phyloP scores from a whole-genome alignment of 371 early-diverging fungal species.

The Actinomortierella wolfii region DNA sequence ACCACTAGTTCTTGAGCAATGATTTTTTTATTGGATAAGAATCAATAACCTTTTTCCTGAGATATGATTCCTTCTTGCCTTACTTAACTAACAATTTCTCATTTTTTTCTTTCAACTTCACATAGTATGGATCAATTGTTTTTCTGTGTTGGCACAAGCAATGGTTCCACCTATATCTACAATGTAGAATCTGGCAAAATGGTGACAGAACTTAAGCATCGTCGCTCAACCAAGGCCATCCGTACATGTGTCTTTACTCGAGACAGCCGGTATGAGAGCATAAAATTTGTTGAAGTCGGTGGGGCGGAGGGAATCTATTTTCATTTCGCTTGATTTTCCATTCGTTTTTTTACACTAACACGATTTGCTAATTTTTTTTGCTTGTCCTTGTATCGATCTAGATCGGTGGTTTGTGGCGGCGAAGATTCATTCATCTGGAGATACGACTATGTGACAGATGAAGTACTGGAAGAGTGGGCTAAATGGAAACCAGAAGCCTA shows the following conservation, averaged over 20 bases:
- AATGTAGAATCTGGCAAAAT: constrained; percentile 66
- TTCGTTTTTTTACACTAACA: neutral
- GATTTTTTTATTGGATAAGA: neutral
- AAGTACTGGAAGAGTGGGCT: constrained; percentile 74
- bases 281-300: neutral
- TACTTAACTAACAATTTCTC: neutral
- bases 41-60: no score
- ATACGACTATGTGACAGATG: constrained; percentile 81
- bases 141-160: constrained; percentile 75
- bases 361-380: neutral
- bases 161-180: constrained; percentile 73
- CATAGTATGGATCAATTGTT: constrained; percentile 67
- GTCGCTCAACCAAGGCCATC: constrained; percentile 78
- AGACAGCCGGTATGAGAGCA: constrained; percentile 69
- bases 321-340: neutral
- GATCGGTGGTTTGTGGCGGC: constrained; percentile 74
- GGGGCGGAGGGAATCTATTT: no score
- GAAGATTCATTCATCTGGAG: constrained; percentile 86
- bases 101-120: neutral
- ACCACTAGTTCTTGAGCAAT: no score
- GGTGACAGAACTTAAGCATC: constrained; percentile 72
- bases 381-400: constrained; percentile 14
- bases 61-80: no score
- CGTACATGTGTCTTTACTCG: constrained; percentile 78
- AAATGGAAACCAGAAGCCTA: constrained; percentile 48